phyloP scores from a whole-genome alignment of 345 rosid species.

The Salix viminalis region DNA sequence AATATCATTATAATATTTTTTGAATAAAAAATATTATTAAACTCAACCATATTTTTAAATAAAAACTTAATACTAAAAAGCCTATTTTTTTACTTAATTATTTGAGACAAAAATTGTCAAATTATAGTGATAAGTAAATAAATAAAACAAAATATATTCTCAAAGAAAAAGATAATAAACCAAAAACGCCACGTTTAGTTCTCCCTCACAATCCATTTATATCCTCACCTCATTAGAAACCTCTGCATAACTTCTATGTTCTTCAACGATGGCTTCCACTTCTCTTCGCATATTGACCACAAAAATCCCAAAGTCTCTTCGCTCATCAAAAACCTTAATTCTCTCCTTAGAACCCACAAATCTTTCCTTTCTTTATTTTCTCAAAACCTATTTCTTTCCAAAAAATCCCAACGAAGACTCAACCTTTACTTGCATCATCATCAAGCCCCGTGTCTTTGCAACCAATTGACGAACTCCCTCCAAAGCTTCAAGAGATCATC shows the following conservation, averaged over 20 bases:
- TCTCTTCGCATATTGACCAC: constrained; percentile 37
- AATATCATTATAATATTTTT: too few relatives aligned
- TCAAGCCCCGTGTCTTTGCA: constrained; percentile 46
- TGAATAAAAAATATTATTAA: too few relatives aligned
- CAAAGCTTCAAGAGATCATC: constrained; percentile 77
- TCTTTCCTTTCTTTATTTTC: constrained; percentile 7
- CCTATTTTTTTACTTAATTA: neutral
- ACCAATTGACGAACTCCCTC: constrained; percentile 77
- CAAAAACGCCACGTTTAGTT: neutral
- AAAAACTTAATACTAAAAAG: too few relatives aligned
- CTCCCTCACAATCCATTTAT: neutral
- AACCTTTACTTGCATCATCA: constrained; percentile 22
- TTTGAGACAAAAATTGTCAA: neutral
- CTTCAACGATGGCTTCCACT: constrained; percentile 19
- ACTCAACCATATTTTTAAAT: too few relatives aligned
- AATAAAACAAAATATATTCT: neutral
- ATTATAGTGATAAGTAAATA: neutral
- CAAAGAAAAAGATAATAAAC: neutral
- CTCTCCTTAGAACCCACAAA: constrained; percentile 18
- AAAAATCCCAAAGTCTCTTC: constrained; percentile 30
- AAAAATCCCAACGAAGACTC: constrained; percentile 26
- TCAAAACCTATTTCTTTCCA: constrained; percentile 42
- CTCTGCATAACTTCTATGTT: neutral
- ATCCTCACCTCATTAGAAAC: neutral
- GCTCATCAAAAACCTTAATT: constrained; percentile 5